Percentiles rank a stretch among this genome's conserved stretches.
Conservation (phyloP, 257 asterid genomes). For the Jacaranda copaia region DNA sequence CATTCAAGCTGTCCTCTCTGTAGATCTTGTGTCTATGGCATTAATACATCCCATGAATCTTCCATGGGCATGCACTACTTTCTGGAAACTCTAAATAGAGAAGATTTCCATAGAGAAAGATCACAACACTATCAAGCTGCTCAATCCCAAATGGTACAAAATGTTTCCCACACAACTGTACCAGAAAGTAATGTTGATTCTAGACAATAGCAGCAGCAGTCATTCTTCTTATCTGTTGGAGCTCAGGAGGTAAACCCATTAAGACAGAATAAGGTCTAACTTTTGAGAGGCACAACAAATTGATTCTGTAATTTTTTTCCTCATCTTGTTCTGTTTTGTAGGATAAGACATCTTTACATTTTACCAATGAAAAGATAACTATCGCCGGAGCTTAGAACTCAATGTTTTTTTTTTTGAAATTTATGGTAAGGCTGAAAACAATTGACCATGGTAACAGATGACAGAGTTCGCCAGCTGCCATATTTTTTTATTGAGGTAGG, state of each 20-base stretch:
- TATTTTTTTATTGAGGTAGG: background rate
- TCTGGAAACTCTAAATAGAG: constrained; percentile 54
- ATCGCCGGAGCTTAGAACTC: background rate
- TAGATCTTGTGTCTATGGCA: constrained; percentile 45
- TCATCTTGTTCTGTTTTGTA: background rate
- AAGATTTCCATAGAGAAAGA: constrained; percentile 50
- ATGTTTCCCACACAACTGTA: constrained; percentile 7
- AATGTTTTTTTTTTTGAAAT: background rate
- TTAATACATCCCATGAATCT: constrained; percentile 14
- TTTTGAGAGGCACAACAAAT: background rate
- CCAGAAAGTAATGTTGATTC: constrained; percentile 21
- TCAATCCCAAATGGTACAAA: constrained; percentile 30
- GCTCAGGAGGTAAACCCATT: too few species aligned
- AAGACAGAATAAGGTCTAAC: too few species aligned
- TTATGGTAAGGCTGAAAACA: background rate
- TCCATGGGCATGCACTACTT: constrained; percentile 38
- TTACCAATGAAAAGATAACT: too few species aligned
- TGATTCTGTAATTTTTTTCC: background rate
- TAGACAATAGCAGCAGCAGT: too few species aligned
- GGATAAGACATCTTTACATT: background rate
- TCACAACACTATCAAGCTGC: constrained; percentile 31
- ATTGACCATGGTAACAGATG: too few species aligned
- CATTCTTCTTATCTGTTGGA: too few species aligned
- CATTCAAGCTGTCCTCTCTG: constrained; percentile 84
- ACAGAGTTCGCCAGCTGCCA: background rate